Evolutionary conservation across 1,284 basidiomycete genomes (phyloP), one percentile per base, ranked within the genome.

Genomic region (Microbotryum silenes-acaulis): DNA sequence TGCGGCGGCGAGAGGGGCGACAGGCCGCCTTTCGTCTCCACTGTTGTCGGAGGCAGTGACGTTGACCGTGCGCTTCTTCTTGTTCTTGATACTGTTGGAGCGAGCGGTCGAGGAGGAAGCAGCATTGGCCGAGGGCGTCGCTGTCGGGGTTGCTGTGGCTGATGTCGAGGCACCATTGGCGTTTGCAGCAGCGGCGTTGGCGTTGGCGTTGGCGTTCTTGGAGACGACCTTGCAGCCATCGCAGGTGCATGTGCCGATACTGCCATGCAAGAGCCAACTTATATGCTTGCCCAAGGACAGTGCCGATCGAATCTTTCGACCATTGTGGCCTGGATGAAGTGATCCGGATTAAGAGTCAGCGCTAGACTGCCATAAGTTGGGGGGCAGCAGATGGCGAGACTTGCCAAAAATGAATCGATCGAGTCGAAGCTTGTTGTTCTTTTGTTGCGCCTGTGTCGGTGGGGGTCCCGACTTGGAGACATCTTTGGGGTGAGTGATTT

Each of bases 381-480:
- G 4, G 52, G 29, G 23, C 45, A 18, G 18, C 37, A 20, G 27
- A 18, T 12, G n/a, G 46, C 27, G n/a, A n/a, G 12, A 31, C 65
- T 49, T n/a, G 61, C 65, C 65, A 25, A 60, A 67, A 42, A 64
- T 54, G 62, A 67, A 67, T 31, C 65, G 57, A 48, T 67, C 65
- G n/a, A 56, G 50, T 3, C 65, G 51, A 18, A 64, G 27, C 53
- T 42, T 48, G 50, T 57, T 46, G 49, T 31, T 29, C 56, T 56
- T 54, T n/a, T 51, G 51, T 53, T 56, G 55, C n/a, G 47, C 9
- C 27, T 37, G 33, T 27, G 54, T 31, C 27, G 27, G 20, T 20
- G 42, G 5, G 12, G 37, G 37, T 16, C 18, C 20, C 12, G 50
- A 37, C 29, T 29, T 20, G 31, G 37, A 42, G 37, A 58, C 61